Evolutionary conservation across 129 eudicot genomes (phyloP), one percentile per base, ranked within the genome.

Genomic region (Rutidosis leptorrhynchoides): DNA sequence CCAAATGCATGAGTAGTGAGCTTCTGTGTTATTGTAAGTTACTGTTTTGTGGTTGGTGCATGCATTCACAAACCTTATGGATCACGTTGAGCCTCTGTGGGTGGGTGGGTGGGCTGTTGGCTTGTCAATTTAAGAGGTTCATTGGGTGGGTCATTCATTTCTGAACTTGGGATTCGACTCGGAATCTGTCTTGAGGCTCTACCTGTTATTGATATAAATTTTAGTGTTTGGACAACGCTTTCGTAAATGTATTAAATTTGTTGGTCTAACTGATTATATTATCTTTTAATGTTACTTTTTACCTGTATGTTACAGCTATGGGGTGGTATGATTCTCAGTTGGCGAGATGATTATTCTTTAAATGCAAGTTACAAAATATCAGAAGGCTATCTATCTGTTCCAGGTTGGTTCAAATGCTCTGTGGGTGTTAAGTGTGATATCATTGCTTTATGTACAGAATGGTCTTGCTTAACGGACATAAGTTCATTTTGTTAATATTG

Each of bases 131-230:
- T 29, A 15, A 54, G 24, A 55, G 65, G 17, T 32, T n/a, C 43
- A 35, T 40, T 26, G 35, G 33, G 12, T 43, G 65, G 67, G 70
- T 88, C 98, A 32, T 85, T 92, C 60, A 85, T 91, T 11, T 92
- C 98, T 64, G 98, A 92, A 83, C 95, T 92, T 27, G 98, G 98
- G 33, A 79, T 88, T 64, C 88, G 72, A 24, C 88, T 92, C 62
- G 98, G 96, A 17, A 85, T 85, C 72, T 82, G 78, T 62, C 76
- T 92, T 64, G 96, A 92, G 77, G 96, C 98, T 80, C 98, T 96
- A 32, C 98, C 88, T 71, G 85, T 92, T 57, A 92, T 92, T 62
- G 82, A 92, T 69, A 78, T 77, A 62, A 95, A 88, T 61, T 81
- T 87, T 19, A 96, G 88, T 89, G 96, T 92, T 71, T 9, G 21